These are phyloP conservation scores for Gossypium davidsonii DNA, from an alignment of 441 rosid genomes.

Conservation along the genomic window DNA sequence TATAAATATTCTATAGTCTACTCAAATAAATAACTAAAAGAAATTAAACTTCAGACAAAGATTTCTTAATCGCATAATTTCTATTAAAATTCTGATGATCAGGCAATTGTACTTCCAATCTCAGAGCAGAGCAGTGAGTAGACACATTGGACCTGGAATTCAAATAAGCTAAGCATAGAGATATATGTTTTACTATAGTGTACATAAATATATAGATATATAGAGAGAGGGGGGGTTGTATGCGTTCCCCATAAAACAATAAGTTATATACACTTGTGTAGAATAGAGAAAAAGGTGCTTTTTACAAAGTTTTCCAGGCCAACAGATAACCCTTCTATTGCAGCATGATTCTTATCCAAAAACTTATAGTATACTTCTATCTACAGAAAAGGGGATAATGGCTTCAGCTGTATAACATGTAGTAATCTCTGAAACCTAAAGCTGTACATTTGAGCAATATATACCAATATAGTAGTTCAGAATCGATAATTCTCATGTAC, in stretches of 20 bases:
- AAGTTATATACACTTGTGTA: conserved; percentile 9
- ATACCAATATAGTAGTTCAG: conserved; percentile 8
- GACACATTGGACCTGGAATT: background rate
- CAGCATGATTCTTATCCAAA: background rate
- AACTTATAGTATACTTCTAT: background rate
- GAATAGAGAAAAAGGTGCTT: background rate
- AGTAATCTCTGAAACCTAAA: conserved; percentile 12
- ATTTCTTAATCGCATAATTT: background rate
- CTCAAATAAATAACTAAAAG: background rate
- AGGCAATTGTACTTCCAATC: background rate
- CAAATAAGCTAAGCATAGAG: background rate
- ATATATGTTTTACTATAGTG: background rate
- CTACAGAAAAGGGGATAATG: background rate
- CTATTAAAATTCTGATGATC: background rate
- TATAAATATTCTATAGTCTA: too few relatives aligned
- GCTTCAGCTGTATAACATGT: conserved; percentile 14
- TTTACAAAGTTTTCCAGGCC: conserved; percentile 14
- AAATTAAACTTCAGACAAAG: background rate
- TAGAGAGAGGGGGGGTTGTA: too few relatives aligned
- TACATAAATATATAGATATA: too few relatives aligned
- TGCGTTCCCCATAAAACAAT: background rate
- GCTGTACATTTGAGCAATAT: conserved; percentile 26
- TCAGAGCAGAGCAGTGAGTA: background rate
- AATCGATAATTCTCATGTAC: conserved; percentile 12
- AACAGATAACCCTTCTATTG: background rate